Percentiles rank a stretch among this genome's conserved stretches.
These are phyloP conservation scores for Myxozyma lipomycoides DNA, from an alignment of 805 yeast species.

Conservation along the genomic window DNA sequence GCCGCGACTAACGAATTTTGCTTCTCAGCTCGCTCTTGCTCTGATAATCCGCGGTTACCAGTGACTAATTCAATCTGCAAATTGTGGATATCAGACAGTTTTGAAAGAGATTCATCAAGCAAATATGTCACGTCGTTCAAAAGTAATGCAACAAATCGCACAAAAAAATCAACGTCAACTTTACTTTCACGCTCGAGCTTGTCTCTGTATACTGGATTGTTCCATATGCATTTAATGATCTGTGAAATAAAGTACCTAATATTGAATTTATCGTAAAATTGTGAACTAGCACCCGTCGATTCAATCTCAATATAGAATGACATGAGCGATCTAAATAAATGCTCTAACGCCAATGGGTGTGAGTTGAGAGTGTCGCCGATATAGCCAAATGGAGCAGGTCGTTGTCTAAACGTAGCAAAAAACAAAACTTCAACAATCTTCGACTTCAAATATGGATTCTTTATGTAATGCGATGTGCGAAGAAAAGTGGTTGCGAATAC, in stretches of 20 bases:
- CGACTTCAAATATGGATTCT: slow-evolving; percentile 91
- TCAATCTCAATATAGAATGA: slow-evolving; percentile 93
- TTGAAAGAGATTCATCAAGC: slow-evolving; percentile 83
- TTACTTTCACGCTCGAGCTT: slow-evolving; percentile 68
- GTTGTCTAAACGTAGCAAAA: slow-evolving; percentile 54
- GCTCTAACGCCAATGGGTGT: slow-evolving; percentile 57
- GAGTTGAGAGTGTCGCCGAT: slow-evolving; percentile 62
- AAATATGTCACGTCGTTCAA: slow-evolving; percentile 89
- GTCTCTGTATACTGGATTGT: slow-evolving; percentile 58
- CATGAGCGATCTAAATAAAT: slow-evolving; percentile 75
- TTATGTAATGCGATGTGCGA: slow-evolving; percentile 61
- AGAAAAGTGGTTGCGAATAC: slow-evolving; percentile 71
- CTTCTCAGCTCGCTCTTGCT: slow-evolving; percentile 25
- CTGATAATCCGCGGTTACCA: slow-evolving; percentile 29
- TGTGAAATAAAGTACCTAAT: slow-evolving; percentile 81
- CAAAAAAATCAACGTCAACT: slow-evolving; percentile 74
- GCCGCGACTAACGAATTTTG: slow-evolving; percentile 63
- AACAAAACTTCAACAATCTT: slow-evolving; percentile 76
- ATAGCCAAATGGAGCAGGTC: slow-evolving; percentile 54
- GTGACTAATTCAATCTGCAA: slow-evolving; percentile 58
- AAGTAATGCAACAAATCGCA: slow-evolving; percentile 90
- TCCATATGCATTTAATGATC: slow-evolving; percentile 81
- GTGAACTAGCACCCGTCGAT: slow-evolving; percentile 91
- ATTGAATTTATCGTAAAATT: slow-evolving; percentile 93
- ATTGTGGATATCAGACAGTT: slow-evolving; percentile 70